Percentiles rank a stretch among this genome's conserved stretches.
Evolutionary conservation across 2,329 filamentous ascomycete species (phyloP).

Genomic region (Hypomyces rosellus): DNA sequence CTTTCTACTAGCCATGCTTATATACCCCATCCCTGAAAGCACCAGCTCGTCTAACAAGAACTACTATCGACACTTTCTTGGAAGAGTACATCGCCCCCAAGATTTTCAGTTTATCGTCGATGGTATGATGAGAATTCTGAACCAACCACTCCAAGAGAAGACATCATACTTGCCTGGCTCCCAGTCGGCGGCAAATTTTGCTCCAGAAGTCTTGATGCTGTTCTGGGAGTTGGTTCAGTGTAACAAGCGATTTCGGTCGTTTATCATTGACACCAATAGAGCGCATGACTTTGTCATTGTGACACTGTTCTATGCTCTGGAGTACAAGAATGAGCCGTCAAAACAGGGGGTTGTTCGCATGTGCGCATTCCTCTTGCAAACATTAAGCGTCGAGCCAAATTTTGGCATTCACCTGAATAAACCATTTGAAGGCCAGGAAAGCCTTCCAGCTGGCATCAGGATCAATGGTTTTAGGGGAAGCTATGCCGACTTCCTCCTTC

Average conservation of each 20-base stretch:
- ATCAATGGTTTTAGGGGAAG: constrained; percentile 80
- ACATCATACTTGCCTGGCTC: constrained; percentile 82
- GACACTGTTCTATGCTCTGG: constrained; percentile 85
- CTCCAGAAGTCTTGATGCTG: constrained; percentile 91
- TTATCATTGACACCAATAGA: constrained; percentile 92
- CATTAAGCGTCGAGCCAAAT: constrained; percentile 83
- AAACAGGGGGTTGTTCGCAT: constrained; percentile 92
- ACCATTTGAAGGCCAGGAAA: constrained; percentile 81
- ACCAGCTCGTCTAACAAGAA: constrained; percentile 69
- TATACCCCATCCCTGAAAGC: constrained; percentile 83
- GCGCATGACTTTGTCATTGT: constrained; percentile 90
- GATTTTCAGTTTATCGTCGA: constrained; percentile 98
- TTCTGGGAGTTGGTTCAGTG: constrained; percentile 98
- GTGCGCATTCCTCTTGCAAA: constrained; percentile 96
- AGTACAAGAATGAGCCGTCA: constrained; percentile 76
- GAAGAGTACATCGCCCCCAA: constrained; percentile 82
- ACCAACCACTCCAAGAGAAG: constrained; percentile 86
- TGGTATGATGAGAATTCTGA: constrained; percentile 85
- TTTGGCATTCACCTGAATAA: constrained; percentile 90
- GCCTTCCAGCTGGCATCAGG: constrained; percentile 72
- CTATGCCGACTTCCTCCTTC: constrained; percentile 90
- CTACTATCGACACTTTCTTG: constrained; percentile 86
- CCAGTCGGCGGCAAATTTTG: constrained; percentile 74
- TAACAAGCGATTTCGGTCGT: constrained; percentile 94
- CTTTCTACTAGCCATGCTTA: constrained; percentile 73